Evolutionary conservation across 2,329 filamentous ascomycete species (phyloP).

Genomic region (Fusarium oxysporum): DNA sequence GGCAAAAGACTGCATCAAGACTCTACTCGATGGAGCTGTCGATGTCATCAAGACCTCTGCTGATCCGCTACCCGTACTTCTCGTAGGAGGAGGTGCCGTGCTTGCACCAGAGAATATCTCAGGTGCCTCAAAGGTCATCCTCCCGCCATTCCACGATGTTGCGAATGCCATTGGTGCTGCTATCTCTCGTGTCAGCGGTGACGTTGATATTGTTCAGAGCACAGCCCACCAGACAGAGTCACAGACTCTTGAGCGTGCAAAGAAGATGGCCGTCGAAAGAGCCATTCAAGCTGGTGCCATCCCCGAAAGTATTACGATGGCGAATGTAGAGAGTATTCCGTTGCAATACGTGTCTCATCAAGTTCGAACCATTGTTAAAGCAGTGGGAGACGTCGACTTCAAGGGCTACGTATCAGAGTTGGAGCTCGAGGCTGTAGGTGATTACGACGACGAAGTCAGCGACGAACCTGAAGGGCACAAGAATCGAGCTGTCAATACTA

Average conservation of each 20-base stretch:
- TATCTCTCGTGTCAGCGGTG: slow-evolving; percentile 46
- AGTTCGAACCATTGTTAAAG: not conserved
- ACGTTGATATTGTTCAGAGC: not conserved
- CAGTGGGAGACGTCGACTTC: not conserved
- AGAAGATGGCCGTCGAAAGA: not conserved
- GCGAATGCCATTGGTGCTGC: slow-evolving; percentile 63
- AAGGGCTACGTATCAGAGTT: not conserved
- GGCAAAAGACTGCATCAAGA: not conserved
- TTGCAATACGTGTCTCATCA: not conserved
- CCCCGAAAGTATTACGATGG: not conserved
- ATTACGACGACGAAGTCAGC: not conserved
- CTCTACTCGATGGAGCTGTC: not conserved
- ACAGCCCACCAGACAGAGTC: not conserved
- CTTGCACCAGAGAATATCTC: slow-evolving; percentile 52
- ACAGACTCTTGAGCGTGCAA: not conserved
- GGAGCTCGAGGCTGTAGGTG: not conserved
- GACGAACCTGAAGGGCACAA: not conserved
- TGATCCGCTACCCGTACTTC: not conserved
- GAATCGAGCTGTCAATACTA: not conserved
- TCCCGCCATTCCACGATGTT: slow-evolving; percentile 51
- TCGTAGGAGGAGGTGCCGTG: slow-evolving; percentile 58
- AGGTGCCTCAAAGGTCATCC: slow-evolving; percentile 51
- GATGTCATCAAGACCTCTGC: slow-evolving; percentile 14
- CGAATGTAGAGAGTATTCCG: not conserved
- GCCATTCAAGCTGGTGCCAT: not conserved